Percentiles rank a stretch among this genome's conserved stretches.
These are phyloP conservation scores for Baorangia bicolor DNA, from an alignment of 768 basidiomycete genomes.

Conservation along the genomic window DNA sequence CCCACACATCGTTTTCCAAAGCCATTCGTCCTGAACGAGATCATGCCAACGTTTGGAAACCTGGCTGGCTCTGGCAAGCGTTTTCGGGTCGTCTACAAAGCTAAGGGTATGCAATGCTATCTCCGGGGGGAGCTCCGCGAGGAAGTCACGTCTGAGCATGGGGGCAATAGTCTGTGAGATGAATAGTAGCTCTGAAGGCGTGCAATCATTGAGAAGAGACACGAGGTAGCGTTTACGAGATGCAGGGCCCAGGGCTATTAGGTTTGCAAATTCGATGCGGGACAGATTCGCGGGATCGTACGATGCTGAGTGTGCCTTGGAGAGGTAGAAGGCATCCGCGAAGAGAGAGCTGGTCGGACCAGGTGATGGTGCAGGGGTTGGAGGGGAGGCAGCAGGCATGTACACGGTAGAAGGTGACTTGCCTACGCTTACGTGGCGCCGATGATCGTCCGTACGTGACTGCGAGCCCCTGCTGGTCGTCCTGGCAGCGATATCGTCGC, in stretches of 20 bases:
- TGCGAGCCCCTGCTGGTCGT: slow-evolving; percentile 7
- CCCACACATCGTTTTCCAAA: slow-evolving; percentile 79
- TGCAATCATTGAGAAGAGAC: slow-evolving; percentile 51
- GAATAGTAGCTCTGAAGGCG: slow-evolving; percentile 61
- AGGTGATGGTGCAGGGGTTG: slow-evolving; percentile 64
- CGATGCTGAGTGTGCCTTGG: slow-evolving; percentile 6
- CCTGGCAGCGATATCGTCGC: slow-evolving; percentile 11
- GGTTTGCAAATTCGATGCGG: slow-evolving; percentile 33
- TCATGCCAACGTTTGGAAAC: slow-evolving; percentile 73
- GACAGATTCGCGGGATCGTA: slow-evolving; percentile 28
- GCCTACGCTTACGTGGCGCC: slow-evolving; percentile 14
- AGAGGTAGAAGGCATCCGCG: slow-evolving; percentile 26
- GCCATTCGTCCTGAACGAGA: slow-evolving; percentile 69
- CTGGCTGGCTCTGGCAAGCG: slow-evolving; percentile 64
- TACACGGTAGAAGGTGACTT: slow-evolving; percentile 38
- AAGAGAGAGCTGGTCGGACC: slow-evolving; percentile 50
- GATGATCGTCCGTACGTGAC: slow-evolving; percentile 15
- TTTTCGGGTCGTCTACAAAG: slow-evolving; percentile 73
- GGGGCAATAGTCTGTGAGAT: slow-evolving; percentile 64
- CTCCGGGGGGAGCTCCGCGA: slow-evolving; percentile 61
- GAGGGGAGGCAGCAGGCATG: slow-evolving; percentile 56
- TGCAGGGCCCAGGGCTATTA: slow-evolving; percentile 35
- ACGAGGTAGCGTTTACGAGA: slow-evolving; percentile 53
- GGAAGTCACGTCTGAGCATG: slow-evolving; percentile 62
- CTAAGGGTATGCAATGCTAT: slow-evolving; percentile 71